phyloP scores from a whole-genome alignment of 768 basidiomycete species.

The Kwoniella pini region DNA sequence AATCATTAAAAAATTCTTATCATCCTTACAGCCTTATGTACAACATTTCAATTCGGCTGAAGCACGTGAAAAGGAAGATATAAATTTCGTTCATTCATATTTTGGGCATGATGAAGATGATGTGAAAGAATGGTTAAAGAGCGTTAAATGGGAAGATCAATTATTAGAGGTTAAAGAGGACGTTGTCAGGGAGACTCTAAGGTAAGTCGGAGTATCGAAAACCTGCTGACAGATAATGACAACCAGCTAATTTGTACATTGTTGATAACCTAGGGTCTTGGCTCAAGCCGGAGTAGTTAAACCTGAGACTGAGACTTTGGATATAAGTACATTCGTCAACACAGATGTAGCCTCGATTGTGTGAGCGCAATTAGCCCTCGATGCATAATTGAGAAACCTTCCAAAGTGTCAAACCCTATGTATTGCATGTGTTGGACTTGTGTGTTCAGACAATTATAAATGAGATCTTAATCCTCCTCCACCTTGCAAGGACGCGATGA shows the following conservation, averaged over 20 bases:
- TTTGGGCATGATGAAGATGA: slow-evolving; percentile 84
- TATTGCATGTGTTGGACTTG: no score
- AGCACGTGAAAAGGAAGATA: slow-evolving; percentile 64
- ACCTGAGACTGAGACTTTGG: slow-evolving; percentile 60
- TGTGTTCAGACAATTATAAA: no score
- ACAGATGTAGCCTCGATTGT: slow-evolving; percentile 58
- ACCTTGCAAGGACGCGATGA: no score
- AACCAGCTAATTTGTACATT: neutral
- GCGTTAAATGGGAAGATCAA: slow-evolving; percentile 71
- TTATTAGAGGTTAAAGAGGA: slow-evolving; percentile 66
- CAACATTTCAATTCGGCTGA: slow-evolving; percentile 60
- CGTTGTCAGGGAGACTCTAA: slow-evolving; percentile 70
- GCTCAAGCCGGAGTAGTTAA: slow-evolving; percentile 75
- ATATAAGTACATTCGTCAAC: slow-evolving; percentile 64
- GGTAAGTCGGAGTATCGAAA: slow-evolving; percentile 59
- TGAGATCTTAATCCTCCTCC: no score
- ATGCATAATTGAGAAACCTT: no score
- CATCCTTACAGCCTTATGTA: slow-evolving; percentile 66
- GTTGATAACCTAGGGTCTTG: slow-evolving; percentile 61
- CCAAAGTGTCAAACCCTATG: no score
- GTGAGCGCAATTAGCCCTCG: no score
- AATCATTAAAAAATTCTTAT: slow-evolving; percentile 65
- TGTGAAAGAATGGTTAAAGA: slow-evolving; percentile 80
- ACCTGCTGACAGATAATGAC: neutral
- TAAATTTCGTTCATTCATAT: slow-evolving; percentile 72